A percentile compares a stretch with the other conserved stretches of the same genome.
These are phyloP conservation scores for Nelumbo lutea DNA, from an alignment of 164 flowering plant genomes.

Conservation along the genomic window DNA sequence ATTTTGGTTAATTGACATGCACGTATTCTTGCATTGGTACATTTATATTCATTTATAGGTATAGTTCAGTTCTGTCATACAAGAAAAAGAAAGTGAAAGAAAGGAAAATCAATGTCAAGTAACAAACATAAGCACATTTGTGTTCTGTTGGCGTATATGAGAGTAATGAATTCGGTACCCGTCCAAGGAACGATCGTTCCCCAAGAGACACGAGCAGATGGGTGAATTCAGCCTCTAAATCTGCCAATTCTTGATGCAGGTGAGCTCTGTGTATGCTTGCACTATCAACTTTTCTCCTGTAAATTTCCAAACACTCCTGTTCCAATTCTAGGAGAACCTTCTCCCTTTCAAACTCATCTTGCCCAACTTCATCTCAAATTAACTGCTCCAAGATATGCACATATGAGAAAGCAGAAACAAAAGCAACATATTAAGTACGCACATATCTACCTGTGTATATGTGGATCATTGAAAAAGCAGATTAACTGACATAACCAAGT, in stretches of 20 bases:
- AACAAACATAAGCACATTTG: constrained; percentile 40
- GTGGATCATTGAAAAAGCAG: not conserved
- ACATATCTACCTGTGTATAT: too few species aligned
- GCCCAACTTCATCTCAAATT: constrained; percentile 97
- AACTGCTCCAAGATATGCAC: constrained; percentile 33
- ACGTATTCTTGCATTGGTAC: too few species aligned
- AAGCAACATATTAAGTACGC: too few species aligned
- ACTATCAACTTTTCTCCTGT: constrained; percentile 74
- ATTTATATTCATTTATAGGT: too few species aligned
- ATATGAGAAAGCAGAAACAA: not conserved
- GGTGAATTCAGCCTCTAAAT: constrained; percentile 77
- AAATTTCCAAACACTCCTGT: constrained; percentile 78
- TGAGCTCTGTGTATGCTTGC: constrained; percentile 76
- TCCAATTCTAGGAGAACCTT: constrained; percentile 71
- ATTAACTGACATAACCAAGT: constrained; percentile 56
- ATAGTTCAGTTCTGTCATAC: too few species aligned
- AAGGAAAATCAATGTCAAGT: not conserved
- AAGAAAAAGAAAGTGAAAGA: too few species aligned
- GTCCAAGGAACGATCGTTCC: constrained; percentile 70
- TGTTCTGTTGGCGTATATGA: constrained; percentile 51
- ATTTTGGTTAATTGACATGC: too few species aligned
- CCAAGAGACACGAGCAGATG: constrained; percentile 76
- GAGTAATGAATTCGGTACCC: constrained; percentile 38
- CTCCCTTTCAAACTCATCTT: constrained; percentile 64
- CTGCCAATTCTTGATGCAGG: constrained; percentile 76